A percentile compares a stretch with the other conserved stretches of the same genome.
phyloP scores from a whole-genome alignment of 2,329 filamentous ascomycete species.

The Penicillium psychrosexuale region DNA sequence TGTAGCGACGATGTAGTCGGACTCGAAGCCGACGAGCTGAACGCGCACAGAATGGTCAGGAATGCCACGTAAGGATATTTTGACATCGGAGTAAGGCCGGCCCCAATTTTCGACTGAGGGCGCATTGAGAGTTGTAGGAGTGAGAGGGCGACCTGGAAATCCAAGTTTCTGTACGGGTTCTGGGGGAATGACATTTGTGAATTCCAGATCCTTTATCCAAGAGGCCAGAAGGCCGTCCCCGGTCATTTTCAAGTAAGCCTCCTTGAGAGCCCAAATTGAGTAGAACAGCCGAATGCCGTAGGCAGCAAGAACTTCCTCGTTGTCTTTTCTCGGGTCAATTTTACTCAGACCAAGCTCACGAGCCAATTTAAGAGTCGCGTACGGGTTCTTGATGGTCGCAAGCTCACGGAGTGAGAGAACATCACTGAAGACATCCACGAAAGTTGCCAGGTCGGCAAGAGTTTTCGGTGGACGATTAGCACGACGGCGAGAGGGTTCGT shows the following conservation, averaged over 20 bases:
- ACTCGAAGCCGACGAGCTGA: constrained; percentile 58
- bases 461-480: constrained; percentile 40
- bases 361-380: constrained; percentile 11
- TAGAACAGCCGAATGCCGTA: constrained; percentile 61
- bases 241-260: constrained; percentile 65
- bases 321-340: constrained; percentile 3
- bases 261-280: constrained; percentile 63
- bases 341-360: constrained; percentile 12
- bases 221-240: constrained; percentile 61
- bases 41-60: constrained; percentile 53
- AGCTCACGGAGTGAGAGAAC: constrained; percentile 58
- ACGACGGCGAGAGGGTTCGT: constrained; percentile 42
- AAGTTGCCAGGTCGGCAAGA: constrained; percentile 52
- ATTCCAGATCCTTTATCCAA: constrained; percentile 61
- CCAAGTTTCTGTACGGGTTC: constrained; percentile 10
- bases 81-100: constrained; percentile 41
- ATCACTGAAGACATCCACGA: constrained; percentile 58
- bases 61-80: constrained; percentile 50
- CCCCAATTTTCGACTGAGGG: constrained; percentile 31
- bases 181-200: constrained; percentile 56
- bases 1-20: constrained; percentile 58
- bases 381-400: constrained; percentile 52
- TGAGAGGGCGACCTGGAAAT: background rate
- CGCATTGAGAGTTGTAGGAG: background rate
- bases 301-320: constrained; percentile 39